Base-by-base conservation (phyloP, 225 moss, liverwort and hornwort genomes). In the Antitrichia curtipendula region DNA sequence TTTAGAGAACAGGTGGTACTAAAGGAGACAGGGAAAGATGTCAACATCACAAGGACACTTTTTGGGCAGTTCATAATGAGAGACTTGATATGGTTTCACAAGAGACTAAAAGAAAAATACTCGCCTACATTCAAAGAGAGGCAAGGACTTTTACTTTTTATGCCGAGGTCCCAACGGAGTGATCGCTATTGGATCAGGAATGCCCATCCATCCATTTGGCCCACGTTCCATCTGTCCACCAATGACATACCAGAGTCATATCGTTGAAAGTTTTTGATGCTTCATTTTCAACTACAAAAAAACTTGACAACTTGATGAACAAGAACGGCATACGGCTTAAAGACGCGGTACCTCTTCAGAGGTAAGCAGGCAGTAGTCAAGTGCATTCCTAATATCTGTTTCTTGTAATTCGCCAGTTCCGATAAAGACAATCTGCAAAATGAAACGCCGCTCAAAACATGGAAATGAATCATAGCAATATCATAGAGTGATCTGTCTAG, bases 371-470 rank as follows among this genome's bases (percentile, higher is more conserved):
- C 93, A 93, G 65, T 19, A 43, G 84, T 92, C 85, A 43, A 93
- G 92, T 80, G 92, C 91, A 79, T 90, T 82, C 71, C 87, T 82
- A 73, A 93, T 86, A 65, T 68, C 82, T 38, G 68, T 50, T 87
- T 92, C 93, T 85, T 90, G 82, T 91, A 93, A 88, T 49, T 90
- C 91, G 23, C 87, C 63, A 53, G 88, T 93, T 80, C 93, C 93
- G 65, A 93, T 93, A 69, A 93, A 93, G 52, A 92, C 91, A 70
- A 93, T 91, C 93, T 93, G 92, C 84, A 91, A 82, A 75, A 85
- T 65, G 71, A 47, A 86, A 78, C 34, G 73, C 78, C 75, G 20
- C 53, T 88, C 69, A 50, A 71, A 45, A 73, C 75, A 77, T 41
- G 49, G 28, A 53, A n/a, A 38, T 40, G 43, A 29, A 32, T 40